phyloP scores from a whole-genome alignment of 2,329 filamentous ascomycete genomes.

The Thielaviopsis musarum region DNA sequence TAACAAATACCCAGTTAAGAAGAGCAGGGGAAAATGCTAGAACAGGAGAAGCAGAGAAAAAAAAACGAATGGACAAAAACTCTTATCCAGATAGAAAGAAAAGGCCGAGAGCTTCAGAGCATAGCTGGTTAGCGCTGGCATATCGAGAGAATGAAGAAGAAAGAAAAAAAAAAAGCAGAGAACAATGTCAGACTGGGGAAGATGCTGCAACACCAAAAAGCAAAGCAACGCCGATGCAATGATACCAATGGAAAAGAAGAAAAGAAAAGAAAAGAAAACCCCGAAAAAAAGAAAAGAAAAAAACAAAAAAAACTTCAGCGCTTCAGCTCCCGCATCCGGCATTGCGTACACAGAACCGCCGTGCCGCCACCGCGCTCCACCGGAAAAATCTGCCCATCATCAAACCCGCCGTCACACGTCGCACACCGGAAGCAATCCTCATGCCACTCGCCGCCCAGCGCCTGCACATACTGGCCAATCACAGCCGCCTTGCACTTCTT shows the following conservation, averaged over 20 bases:
- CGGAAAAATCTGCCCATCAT: slow-evolving; percentile 49
- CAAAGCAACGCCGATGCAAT: slow-evolving; percentile 6
- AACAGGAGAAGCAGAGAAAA: neutral
- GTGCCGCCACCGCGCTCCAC: slow-evolving; percentile 31
- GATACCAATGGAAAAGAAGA: neutral
- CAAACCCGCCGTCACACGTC: slow-evolving; percentile 40
- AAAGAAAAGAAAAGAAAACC: neutral
- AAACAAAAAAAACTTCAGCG: slow-evolving; percentile 17
- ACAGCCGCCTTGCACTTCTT: slow-evolving; percentile 70
- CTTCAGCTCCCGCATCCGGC: slow-evolving; percentile 44
- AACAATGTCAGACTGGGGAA: neutral
- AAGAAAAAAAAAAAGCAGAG: neutral
- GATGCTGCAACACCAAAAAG: neutral
- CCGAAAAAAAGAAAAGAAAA: neutral
- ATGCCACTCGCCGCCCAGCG: slow-evolving; percentile 87
- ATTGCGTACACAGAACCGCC: slow-evolving; percentile 43
- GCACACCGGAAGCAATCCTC: slow-evolving; percentile 76
- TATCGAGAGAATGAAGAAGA: neutral
- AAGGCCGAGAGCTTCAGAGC: slow-evolving; percentile 2
- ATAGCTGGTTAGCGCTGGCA: neutral
- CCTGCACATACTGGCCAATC: slow-evolving; percentile 76
- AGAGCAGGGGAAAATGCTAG: neutral
- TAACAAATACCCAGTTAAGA: neutral
- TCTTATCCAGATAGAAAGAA: neutral
- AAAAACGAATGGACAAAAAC: neutral